Conservation (phyloP, 257 asterid species). For the Nicotiana otophora region DNA sequence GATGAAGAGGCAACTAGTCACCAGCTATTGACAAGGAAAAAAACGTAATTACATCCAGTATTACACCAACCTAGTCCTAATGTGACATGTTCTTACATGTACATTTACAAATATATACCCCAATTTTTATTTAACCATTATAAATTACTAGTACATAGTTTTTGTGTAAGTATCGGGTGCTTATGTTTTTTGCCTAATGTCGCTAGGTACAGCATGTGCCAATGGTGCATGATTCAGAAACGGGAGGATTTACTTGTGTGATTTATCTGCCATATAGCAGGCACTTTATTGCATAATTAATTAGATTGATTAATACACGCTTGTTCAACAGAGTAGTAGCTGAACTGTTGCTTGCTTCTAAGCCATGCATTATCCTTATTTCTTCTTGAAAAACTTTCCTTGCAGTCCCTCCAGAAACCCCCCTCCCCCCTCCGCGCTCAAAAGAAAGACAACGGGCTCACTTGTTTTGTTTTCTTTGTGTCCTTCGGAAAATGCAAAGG, state of each 20-base stretch:
- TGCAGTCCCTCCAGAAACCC: too few relatives aligned
- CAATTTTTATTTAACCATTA: background rate
- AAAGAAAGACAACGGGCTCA: too few relatives aligned
- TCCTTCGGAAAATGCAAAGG: too few relatives aligned
- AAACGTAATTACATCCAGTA: background rate
- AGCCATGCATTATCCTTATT: too few relatives aligned
- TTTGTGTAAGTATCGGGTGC: background rate
- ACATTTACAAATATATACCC: too few relatives aligned
- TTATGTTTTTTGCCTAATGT: background rate
- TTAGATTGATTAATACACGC: background rate
- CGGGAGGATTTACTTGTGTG: background rate
- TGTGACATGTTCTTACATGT: too few relatives aligned
- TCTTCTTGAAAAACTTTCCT: too few relatives aligned
- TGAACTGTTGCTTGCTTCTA: background rate
- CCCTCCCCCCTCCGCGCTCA: too few relatives aligned
- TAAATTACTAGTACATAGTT: background rate
- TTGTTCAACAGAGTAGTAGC: background rate
- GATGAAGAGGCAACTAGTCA: background rate
- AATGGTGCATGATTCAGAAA: background rate
- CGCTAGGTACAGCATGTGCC: background rate
- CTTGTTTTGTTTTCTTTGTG: too few relatives aligned
- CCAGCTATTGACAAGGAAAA: background rate
- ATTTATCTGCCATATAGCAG: background rate
- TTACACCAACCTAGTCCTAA: background rate
- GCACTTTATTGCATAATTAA: background rate